These are phyloP conservation scores for Bremia lactucae DNA, from an alignment of 352 stramenopile genomes.

Conservation along the genomic window DNA sequence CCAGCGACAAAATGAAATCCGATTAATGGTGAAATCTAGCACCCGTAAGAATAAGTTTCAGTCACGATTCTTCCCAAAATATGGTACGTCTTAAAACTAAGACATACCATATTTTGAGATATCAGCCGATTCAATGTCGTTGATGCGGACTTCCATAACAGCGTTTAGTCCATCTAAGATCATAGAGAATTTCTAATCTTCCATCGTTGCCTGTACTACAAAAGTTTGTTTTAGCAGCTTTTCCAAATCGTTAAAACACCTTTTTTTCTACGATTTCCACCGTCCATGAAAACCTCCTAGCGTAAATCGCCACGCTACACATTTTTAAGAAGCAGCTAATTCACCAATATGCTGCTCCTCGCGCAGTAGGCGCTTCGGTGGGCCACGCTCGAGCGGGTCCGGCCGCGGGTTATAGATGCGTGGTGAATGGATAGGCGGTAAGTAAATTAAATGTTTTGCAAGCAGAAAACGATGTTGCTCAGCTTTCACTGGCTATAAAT, in stretches of 20 bases:
- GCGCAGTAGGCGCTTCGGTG: constrained; percentile 57
- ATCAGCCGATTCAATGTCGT: constrained; percentile 59
- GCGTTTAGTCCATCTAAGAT: constrained; percentile 64
- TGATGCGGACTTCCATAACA: constrained; percentile 79
- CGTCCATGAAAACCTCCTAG: no score
- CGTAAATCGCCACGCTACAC: constrained; percentile 75
- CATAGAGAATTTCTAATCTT: constrained; percentile 73
- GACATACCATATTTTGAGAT: constrained; percentile 75
- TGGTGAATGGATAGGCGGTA: constrained; percentile 26
- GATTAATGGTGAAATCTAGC: constrained; percentile 65
- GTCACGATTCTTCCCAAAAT: not conserved
- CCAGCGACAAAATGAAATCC: constrained; percentile 72
- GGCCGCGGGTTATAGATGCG: constrained; percentile 64
- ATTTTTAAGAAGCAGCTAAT: constrained; percentile 76
- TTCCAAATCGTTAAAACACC: constrained; percentile 3
- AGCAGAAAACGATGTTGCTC: not conserved
- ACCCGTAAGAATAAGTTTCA: not conserved
- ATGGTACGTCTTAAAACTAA: not conserved
- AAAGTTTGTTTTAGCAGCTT: not conserved
- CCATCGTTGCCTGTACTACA: constrained; percentile 42
- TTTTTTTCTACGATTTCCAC: no score
- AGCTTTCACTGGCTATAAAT: no score
- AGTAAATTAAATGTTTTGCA: constrained; percentile 36
- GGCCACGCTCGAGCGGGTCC: constrained; percentile 54
- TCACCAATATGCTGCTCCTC: constrained; percentile 75